A percentile compares a stretch with the other conserved stretches of the same genome.
These are phyloP conservation scores for Aspergillus sparsus DNA, from an alignment of 495 filamentous ascomycete species.

Conservation along the genomic window DNA sequence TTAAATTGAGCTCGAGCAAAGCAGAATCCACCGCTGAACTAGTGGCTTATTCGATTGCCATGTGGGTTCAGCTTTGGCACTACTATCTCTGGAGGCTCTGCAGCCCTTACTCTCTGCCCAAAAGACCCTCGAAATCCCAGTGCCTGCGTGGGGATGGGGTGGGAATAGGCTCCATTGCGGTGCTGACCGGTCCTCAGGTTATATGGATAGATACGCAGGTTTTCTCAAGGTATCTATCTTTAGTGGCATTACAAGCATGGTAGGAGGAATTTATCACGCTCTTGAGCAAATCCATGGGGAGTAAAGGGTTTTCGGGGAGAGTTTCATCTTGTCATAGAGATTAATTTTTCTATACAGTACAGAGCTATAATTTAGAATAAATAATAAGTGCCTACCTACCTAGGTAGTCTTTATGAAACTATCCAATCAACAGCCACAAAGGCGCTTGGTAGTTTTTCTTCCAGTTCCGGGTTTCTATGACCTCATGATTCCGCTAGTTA, in stretches of 20 bases:
- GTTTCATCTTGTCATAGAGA: background rate
- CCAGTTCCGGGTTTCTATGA: no score
- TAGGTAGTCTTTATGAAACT: no score
- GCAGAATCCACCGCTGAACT: constrained; percentile 48
- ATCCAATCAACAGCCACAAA: no score
- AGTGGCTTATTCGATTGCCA: constrained; percentile 54
- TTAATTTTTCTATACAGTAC: background rate
- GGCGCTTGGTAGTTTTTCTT: no score
- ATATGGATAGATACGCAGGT: constrained; percentile 18
- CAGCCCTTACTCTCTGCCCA: constrained; percentile 21
- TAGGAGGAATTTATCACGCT: constrained; percentile 11
- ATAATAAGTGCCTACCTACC: no score
- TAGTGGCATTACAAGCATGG: constrained; percentile 11
- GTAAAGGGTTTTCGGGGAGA: constrained; percentile 7
- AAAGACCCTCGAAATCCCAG: constrained; percentile 50
- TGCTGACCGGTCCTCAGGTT: constrained; percentile 32
- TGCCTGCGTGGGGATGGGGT: constrained; percentile 41
- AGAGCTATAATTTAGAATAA: no score
- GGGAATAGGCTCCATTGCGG: constrained; percentile 23
- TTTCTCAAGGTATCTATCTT: constrained; percentile 11
- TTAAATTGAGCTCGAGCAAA: constrained; percentile 42
- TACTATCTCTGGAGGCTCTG: constrained; percentile 47
- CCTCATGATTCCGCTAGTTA: no score
- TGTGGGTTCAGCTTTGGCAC: constrained; percentile 58
- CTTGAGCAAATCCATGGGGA: constrained; percentile 2